Evolutionary conservation across 2,329 filamentous ascomycete species (phyloP).

Genomic region (Penicillium sp.): DNA sequence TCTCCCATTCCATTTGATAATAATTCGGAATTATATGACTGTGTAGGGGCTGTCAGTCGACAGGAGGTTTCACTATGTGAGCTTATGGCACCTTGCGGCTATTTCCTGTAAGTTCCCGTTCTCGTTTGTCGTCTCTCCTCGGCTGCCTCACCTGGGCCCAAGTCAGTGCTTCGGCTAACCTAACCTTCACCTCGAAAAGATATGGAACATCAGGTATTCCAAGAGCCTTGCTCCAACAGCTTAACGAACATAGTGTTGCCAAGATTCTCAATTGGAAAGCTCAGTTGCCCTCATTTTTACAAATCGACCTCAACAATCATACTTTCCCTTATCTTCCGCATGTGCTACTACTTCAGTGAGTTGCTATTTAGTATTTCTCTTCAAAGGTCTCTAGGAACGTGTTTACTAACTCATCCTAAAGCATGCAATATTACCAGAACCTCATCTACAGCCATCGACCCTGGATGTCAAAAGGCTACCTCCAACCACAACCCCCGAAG

Average conservation of each 20-base stretch:
- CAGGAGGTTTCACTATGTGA: slow-evolving; percentile 32
- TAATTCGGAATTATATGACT: not conserved
- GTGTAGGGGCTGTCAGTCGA: slow-evolving; percentile 9
- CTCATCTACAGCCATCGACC: slow-evolving; percentile 39
- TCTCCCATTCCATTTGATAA: slow-evolving; percentile 4
- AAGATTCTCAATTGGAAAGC: slow-evolving; percentile 30
- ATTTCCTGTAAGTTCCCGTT: slow-evolving; percentile 27
- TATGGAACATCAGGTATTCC: slow-evolving; percentile 22
- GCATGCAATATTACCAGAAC: slow-evolving; percentile 38
- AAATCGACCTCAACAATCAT: slow-evolving; percentile 24
- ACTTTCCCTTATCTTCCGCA: slow-evolving; percentile 30
- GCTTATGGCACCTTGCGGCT: slow-evolving; percentile 31
- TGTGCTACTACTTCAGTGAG: slow-evolving; percentile 31
- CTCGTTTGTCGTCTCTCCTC: not conserved
- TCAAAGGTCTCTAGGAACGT: not conserved
- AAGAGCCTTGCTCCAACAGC: slow-evolving; percentile 24
- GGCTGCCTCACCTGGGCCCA: no score
- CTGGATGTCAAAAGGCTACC: slow-evolving; percentile 34
- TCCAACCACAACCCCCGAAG: slow-evolving; percentile 33
- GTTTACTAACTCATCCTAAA: not conserved
- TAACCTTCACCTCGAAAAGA: slow-evolving; percentile 2
- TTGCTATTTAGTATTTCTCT: not conserved
- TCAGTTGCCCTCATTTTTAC: slow-evolving; percentile 24
- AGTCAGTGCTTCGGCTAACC: not conserved
- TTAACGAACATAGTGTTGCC: slow-evolving; percentile 21